A percentile compares a stretch with the other conserved stretches of the same genome.
Conservation (phyloP, 129 eudicot genomes). For the Chrysanthemum makinoi region DNA sequence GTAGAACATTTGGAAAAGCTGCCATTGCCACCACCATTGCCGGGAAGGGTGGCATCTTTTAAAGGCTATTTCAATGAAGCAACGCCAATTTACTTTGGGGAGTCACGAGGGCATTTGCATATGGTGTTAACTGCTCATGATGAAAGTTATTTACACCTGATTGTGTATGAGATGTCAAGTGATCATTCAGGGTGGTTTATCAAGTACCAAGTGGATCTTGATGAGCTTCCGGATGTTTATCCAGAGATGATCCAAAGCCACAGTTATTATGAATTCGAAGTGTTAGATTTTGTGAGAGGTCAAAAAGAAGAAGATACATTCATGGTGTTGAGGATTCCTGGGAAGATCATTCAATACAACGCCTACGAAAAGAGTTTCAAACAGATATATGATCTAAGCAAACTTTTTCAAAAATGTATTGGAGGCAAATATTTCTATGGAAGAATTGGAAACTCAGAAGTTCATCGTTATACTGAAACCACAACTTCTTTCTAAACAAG, state of each 20-base stretch:
- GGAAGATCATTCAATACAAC: constrained; percentile 24
- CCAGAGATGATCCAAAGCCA: neutral
- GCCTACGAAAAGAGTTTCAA: constrained; percentile 27
- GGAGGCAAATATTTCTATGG: too few species aligned
- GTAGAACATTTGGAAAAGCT: too few species aligned
- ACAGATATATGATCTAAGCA: neutral
- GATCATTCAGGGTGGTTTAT: constrained; percentile 24
- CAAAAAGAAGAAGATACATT: constrained; percentile 33
- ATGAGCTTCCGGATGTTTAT: neutral
- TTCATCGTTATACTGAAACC: too few species aligned
- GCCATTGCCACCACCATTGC: too few species aligned
- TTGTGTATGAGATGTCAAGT: constrained; percentile 34
- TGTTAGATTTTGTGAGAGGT: constrained; percentile 24
- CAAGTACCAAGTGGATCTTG: constrained; percentile 24
- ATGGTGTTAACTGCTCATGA: neutral
- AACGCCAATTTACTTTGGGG: constrained; percentile 18
- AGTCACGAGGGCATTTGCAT: constrained; percentile 44
- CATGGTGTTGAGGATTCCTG: constrained; percentile 32
- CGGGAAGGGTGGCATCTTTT: too few species aligned
- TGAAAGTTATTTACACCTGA: constrained; percentile 3
- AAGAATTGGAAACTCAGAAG: too few species aligned
- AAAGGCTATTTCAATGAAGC: too few species aligned
- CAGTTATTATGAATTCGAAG: neutral
- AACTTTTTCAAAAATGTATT: too few species aligned
- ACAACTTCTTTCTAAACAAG: too few species aligned